These are phyloP conservation scores for Parastagonospora nodorum DNA, from an alignment of 2,329 filamentous ascomycete species.

Conservation along the genomic window DNA sequence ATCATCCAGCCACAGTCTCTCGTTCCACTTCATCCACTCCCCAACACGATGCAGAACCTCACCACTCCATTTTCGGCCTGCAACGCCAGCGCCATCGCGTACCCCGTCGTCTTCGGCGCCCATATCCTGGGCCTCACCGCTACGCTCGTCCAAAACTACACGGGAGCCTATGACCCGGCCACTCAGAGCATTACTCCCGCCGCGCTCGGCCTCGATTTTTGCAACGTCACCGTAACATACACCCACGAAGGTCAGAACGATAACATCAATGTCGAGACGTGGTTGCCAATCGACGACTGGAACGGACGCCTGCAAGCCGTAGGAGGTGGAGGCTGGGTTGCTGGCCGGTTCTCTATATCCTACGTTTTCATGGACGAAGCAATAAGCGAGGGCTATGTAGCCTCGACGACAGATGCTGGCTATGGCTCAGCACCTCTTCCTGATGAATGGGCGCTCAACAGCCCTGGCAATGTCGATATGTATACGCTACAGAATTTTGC, in stretches of 20 bases:
- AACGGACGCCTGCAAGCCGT: slow-evolving; percentile 21
- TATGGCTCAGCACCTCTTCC: not conserved
- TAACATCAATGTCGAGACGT: slow-evolving; percentile 36
- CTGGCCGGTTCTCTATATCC: slow-evolving; percentile 22
- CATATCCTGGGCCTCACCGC: slow-evolving; percentile 16
- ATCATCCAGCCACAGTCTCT: too few species aligned
- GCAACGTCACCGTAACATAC: slow-evolving; percentile 46
- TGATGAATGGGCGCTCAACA: slow-evolving; percentile 20
- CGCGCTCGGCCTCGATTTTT: too few species aligned
- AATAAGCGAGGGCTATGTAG: slow-evolving; percentile 30
- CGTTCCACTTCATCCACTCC: not conserved
- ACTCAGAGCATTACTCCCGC: too few species aligned
- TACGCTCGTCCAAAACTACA: slow-evolving; percentile 16
- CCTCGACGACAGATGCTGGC: slow-evolving; percentile 32
- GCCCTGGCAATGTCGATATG: slow-evolving; percentile 30
- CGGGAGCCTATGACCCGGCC: too few species aligned
- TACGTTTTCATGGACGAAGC: slow-evolving; percentile 19
- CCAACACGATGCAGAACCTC: too few species aligned
- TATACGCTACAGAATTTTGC: slow-evolving; percentile 42
- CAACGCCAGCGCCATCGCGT: slow-evolving; percentile 7
- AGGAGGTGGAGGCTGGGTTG: slow-evolving; percentile 24
- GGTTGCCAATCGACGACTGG: slow-evolving; percentile 37
- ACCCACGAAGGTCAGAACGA: slow-evolving; percentile 46
- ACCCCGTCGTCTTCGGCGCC: slow-evolving; percentile 13
- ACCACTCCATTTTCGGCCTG: slow-evolving; percentile 7